Evolutionary conservation across 441 rosid species (phyloP).

Genomic region (Dalechampia spathulata): DNA sequence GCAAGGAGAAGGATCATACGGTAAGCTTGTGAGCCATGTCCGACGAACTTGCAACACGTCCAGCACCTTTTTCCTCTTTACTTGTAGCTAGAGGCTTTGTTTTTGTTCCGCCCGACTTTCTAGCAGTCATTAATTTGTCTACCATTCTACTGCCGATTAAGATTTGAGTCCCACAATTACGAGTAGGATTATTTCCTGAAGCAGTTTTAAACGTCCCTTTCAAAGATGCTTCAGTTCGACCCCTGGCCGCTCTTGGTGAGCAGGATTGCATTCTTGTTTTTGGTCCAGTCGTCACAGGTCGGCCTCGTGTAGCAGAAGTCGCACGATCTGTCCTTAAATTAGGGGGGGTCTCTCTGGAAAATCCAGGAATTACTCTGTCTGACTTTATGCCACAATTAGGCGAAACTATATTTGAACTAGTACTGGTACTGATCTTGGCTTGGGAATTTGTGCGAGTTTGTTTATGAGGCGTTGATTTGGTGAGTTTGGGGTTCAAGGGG

Average conservation of each 20-base stretch:
- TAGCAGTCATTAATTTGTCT: conserved; percentile 48
- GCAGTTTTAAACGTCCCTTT: no score
- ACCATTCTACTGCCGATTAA: conserved; percentile 46
- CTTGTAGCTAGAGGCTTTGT: conserved; percentile 10
- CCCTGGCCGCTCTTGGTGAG: conserved; percentile 37
- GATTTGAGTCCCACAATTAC: conserved; percentile 19
- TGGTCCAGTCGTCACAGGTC: conserved; percentile 17
- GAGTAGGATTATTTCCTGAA: no score
- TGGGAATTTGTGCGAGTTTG: conserved; percentile 11
- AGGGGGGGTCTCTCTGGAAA: conserved; percentile 28
- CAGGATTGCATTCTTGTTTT: conserved; percentile 33
- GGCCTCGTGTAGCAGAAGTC: conserved; percentile 29
- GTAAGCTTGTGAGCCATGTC: conserved; percentile 19
- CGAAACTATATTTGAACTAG: conserved; percentile 16
- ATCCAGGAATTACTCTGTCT: background rate
- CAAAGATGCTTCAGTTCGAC: conserved; percentile 27
- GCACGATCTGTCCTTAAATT: conserved; percentile 34
- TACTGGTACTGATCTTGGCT: conserved; percentile 22
- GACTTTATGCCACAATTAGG: no score
- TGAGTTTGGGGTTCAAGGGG: conserved; percentile 1
- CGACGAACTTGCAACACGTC: no score
- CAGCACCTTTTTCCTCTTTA: no score
- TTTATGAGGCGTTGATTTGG: conserved; percentile 10
- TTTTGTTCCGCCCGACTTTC: conserved; percentile 22
- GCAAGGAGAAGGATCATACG: conserved; percentile 10